Base-by-base conservation (phyloP, 2,329 filamentous ascomycete species). In the Myriosclerotinia scirpicola region DNA sequence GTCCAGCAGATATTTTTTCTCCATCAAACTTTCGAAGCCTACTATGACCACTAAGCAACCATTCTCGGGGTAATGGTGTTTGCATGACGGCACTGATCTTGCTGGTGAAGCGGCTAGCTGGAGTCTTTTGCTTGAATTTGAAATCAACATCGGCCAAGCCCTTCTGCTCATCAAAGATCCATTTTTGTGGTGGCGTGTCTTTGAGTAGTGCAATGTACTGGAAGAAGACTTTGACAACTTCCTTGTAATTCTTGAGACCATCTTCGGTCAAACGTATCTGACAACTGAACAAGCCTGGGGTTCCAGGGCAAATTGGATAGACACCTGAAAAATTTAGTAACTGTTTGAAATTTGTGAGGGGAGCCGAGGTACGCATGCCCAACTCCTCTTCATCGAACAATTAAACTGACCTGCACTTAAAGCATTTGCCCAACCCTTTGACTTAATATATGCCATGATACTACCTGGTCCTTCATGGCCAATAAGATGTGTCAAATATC, bases 91-190 rank as follows among this genome's bases (percentile, higher is more conserved):
- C 87, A 75, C 90, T 93, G 70, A 92, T 87, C 68, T 86, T 87
- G 80, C 92, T 97, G 0, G 93, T 95, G 74, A 97, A 98, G 38
- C 90, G 87, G 76, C 90, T 95, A 1, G 94, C 92, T 1, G 91
- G 92, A 2, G 88, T 91, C 81, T 98, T 98, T 76, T 98, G 92
- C 78, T 89, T 92, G 79, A 96, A 99, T 71, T 90, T 91, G 83
- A 99, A 99, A 72, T 96, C 91, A 15, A 98, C 92, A 71, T 98
- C 93, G 54, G 91, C 89, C 80, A 98, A 88, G 46, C 89, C 88
- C 78, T 93, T 94, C 78, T 95, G 90, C 79, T 99, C 95, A 42
- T 96, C 87, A 67, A 95, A 93, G 67, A 98, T 93, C 95, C 95
- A 98, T 76, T 96, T 83, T 72, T 96, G 90, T 0, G 94, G 93